Conservation (phyloP, 129 eudicot genomes). For the Escallonia rubra region DNA sequence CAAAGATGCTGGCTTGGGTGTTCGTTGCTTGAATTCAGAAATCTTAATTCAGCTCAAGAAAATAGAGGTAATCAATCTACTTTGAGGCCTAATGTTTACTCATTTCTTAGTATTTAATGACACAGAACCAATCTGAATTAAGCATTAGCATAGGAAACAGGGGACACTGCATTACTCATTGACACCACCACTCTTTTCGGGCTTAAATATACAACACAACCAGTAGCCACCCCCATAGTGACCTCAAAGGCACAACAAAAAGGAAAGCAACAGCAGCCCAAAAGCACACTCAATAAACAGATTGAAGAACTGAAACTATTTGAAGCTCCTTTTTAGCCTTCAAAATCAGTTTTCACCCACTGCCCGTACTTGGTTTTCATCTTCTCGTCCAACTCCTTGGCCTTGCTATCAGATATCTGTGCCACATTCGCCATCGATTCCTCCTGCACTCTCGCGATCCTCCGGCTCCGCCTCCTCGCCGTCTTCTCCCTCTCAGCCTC, state of each 20-base stretch:
- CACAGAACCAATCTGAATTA: too few relatives aligned
- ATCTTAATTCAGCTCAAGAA: too few relatives aligned
- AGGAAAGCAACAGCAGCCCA: neutral
- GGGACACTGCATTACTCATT: neutral
- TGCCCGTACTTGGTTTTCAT: constrained; percentile 42
- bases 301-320: too few relatives aligned
- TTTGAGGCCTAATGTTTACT: too few relatives aligned
- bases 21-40: too few relatives aligned
- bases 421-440: constrained; percentile 38
- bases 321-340: constrained; percentile 13
- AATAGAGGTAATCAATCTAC: too few relatives aligned
- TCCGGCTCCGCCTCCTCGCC: constrained; percentile 37
- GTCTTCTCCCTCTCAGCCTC: constrained; percentile 42
- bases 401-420: constrained; percentile 30
- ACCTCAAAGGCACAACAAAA: constrained; percentile 10
- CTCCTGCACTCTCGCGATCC: constrained; percentile 39
- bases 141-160: neutral
- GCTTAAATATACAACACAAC: neutral
- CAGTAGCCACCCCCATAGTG: constrained; percentile 32
- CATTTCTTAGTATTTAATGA: too few relatives aligned
- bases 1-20: too few relatives aligned
- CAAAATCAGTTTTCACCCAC: constrained; percentile 37
- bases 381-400: constrained; percentile 46
- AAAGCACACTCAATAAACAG: neutral
- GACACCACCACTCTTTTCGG: neutral